Percentiles rank a stretch among this genome's conserved stretches.
Evolutionary conservation across 305 asterid species (phyloP).

Genomic region (Fraxinus velutina): DNA sequence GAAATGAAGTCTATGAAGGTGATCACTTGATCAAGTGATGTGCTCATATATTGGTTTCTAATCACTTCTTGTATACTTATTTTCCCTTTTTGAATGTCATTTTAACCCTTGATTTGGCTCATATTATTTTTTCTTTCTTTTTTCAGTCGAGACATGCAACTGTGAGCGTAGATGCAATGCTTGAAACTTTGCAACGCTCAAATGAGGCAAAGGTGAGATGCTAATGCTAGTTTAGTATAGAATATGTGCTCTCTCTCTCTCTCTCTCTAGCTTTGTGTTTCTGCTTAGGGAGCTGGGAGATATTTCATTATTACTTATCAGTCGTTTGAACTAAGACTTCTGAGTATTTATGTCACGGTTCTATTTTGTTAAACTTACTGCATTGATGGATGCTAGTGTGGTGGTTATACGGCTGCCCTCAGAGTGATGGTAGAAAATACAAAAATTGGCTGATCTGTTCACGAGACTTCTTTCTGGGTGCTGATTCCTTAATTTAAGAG

Average conservation of each 20-base stretch:
- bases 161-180: conserved; percentile 83
- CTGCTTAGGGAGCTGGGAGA: conserved; percentile 54
- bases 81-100: neutral
- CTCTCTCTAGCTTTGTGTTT: conserved; percentile 56
- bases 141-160: conserved; percentile 80
- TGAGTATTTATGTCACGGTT: neutral
- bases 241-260: too few relatives aligned
- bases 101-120: neutral
- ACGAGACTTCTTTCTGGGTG: neutral
- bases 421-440: neutral
- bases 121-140: neutral
- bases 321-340: neutral
- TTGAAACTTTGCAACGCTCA: conserved; percentile 64
- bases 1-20: conserved; percentile 96
- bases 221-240: too few relatives aligned
- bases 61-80: neutral
- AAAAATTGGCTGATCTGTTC: neutral
- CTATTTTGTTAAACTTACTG: neutral
- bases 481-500: neutral
- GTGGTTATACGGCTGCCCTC: neutral
- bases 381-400: neutral
- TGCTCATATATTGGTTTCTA: conserved; percentile 4
- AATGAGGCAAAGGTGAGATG: conserved; percentile 54
- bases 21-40: conserved; percentile 6
- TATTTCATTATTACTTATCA: neutral